Evolutionary conservation across 139 green algal genomes (phyloP).

Genomic region (Micractinium sp.): DNA sequence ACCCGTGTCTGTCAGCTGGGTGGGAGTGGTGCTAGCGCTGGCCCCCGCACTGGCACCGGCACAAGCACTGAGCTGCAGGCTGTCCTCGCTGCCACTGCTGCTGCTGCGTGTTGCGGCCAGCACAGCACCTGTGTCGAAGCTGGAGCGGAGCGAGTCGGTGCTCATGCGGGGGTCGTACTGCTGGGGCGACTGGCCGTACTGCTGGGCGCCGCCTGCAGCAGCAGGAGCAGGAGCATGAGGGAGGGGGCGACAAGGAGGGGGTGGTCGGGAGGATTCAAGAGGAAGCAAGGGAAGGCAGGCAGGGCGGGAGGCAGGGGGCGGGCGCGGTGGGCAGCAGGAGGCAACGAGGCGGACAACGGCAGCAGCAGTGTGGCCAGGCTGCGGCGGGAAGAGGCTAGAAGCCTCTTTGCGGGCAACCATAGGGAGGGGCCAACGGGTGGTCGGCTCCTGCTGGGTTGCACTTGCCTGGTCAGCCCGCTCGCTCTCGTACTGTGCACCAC

Average conservation of each 20-base stretch:
- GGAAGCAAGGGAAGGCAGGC: too few species aligned
- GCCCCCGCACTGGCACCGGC: not conserved
- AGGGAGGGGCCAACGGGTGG: too few species aligned
- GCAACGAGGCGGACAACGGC: too few species aligned
- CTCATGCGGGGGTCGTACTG: not conserved
- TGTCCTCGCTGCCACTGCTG: not conserved
- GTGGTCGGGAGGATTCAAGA: too few species aligned
- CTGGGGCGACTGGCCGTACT: not conserved
- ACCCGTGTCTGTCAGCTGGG: not conserved
- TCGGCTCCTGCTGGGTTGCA: too few species aligned
- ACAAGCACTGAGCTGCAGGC: not conserved
- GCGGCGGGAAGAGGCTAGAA: too few species aligned
- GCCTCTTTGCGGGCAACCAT: too few species aligned
- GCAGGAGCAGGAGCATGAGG: not conserved
- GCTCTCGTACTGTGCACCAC: too few species aligned
- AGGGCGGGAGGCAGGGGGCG: too few species aligned
- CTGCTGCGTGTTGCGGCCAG: not conserved
- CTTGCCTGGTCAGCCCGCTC: too few species aligned
- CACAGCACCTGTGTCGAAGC: conserved; percentile 38
- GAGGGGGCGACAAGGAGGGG: not conserved
- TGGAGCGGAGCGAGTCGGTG: conserved; percentile 35
- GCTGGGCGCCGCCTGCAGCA: not conserved
- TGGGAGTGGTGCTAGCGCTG: not conserved
- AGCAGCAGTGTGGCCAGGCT: too few species aligned
- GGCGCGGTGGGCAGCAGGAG: too few species aligned